Evolutionary conservation across 495 filamentous ascomycete genomes (phyloP).

Genomic region (Apodospora peruviana): DNA sequence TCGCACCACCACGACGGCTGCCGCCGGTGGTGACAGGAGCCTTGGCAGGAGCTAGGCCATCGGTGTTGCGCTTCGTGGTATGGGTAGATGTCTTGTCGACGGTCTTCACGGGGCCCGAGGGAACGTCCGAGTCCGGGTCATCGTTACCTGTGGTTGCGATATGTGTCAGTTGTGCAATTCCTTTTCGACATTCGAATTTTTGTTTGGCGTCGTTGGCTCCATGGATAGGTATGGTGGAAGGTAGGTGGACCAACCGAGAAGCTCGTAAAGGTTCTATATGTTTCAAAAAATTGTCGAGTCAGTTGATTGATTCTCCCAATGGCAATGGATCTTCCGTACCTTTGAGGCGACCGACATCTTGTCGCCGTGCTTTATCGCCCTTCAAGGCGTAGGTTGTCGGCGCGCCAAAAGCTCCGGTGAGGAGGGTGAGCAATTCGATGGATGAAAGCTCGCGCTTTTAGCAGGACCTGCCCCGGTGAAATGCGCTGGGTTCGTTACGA

Average conservation of each 20-base stretch:
- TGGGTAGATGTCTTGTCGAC: slow-evolving; percentile 77
- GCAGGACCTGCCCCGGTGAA: slow-evolving; percentile 11
- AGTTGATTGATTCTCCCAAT: slow-evolving; percentile 10
- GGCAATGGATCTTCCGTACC: slow-evolving; percentile 34
- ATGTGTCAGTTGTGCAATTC: neutral
- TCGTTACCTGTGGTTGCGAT: slow-evolving; percentile 61
- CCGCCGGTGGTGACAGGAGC: slow-evolving; percentile 33
- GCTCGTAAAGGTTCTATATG: slow-evolving; percentile 74
- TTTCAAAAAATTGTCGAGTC: slow-evolving; percentile 6
- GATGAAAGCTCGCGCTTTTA: slow-evolving; percentile 6
- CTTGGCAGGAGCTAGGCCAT: slow-evolving; percentile 62
- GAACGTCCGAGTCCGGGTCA: slow-evolving; percentile 75
- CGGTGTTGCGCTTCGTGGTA: slow-evolving; percentile 82
- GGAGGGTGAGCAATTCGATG: slow-evolving; percentile 3
- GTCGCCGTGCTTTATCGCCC: slow-evolving; percentile 35
- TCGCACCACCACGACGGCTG: slow-evolving; percentile 50
- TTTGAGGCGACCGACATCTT: slow-evolving; percentile 61
- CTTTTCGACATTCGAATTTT: slow-evolving; percentile 3
- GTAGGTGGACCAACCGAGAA: slow-evolving; percentile 59
- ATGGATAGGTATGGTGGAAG: neutral
- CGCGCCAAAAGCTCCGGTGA: slow-evolving; percentile 18
- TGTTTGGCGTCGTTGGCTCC: neutral
- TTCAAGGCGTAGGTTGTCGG: slow-evolving; percentile 19
- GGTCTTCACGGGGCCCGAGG: slow-evolving; percentile 74
- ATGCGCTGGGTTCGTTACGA: slow-evolving; percentile 11